A percentile compares a stretch with the other conserved stretches of the same genome.
phyloP scores from a whole-genome alignment of 2,329 filamentous ascomycete genomes.

The Pezicula radicicola region DNA sequence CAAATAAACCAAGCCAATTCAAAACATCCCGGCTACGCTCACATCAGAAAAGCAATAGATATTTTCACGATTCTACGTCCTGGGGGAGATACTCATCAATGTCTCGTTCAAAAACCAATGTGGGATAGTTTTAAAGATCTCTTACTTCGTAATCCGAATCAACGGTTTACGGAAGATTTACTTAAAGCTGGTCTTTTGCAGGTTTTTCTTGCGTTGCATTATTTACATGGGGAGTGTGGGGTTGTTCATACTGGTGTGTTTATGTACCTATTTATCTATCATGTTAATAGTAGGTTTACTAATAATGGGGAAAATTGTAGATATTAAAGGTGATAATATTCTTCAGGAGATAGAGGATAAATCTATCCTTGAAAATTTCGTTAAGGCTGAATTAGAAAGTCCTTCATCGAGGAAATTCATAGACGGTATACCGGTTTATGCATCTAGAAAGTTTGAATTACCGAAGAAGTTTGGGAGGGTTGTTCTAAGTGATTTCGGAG shows the following conservation, averaged over 20 bases:
- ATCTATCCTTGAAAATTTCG: constrained; percentile 33
- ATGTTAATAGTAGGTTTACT: neutral
- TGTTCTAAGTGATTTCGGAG: constrained; percentile 47
- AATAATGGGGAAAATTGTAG: constrained; percentile 21
- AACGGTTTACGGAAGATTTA: constrained; percentile 25
- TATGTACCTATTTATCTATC: too few species aligned
- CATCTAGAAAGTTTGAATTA: constrained; percentile 34
- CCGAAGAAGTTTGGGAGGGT: constrained; percentile 29
- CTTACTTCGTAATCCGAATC: constrained; percentile 30
- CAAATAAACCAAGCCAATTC: constrained; percentile 26
- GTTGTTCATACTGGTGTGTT: constrained; percentile 44
- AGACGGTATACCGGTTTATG: constrained; percentile 37
- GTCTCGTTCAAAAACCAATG: constrained; percentile 37
- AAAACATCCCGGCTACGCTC: constrained; percentile 29
- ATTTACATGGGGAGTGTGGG: constrained; percentile 40
- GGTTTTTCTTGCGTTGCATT: constrained; percentile 39
- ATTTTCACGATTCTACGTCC: constrained; percentile 33
- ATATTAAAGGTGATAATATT: constrained; percentile 46
- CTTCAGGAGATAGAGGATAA: constrained; percentile 35
- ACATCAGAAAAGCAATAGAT: constrained; percentile 32
- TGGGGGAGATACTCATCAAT: constrained; percentile 29
- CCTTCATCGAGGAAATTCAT: constrained; percentile 40
- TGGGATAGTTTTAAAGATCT: constrained; percentile 39
- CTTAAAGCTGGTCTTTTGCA: constrained; percentile 32
- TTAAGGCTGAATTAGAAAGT: constrained; percentile 33